Percentiles rank a stretch among this genome's conserved stretches.
Conservation (phyloP, 2,329 filamentous ascomycete species). For the Neobulgaria alba region DNA sequence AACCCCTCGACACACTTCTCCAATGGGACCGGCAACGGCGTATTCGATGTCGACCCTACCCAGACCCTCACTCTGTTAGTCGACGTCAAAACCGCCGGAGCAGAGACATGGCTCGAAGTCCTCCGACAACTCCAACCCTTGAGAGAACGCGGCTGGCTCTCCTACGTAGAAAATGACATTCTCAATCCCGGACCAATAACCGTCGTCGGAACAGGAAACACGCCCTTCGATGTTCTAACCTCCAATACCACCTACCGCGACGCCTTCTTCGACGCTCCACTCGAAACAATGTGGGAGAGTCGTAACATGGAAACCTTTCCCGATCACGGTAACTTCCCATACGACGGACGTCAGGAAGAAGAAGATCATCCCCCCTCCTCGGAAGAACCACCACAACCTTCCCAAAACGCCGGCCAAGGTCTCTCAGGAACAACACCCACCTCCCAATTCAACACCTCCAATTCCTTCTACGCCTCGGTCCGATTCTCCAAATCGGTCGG, state of each 20-base stretch:
- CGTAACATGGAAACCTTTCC: constrained; percentile 2
- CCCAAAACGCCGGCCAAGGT: constrained; percentile 33
- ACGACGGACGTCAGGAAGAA: constrained; percentile 11
- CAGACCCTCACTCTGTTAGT: constrained; percentile 55
- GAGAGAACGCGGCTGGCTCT: constrained; percentile 48
- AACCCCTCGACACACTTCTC: constrained; percentile 41
- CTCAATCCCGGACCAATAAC: constrained; percentile 52
- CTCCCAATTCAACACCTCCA: constrained; percentile 39
- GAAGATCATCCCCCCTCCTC: constrained; percentile 6
- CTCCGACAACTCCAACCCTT: constrained; percentile 49
- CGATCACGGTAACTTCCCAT: constrained; percentile 6
- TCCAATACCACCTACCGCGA: constrained; percentile 48
- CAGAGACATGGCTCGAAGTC: constrained; percentile 43
- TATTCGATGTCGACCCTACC: constrained; percentile 45
- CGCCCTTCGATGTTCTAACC: constrained; percentile 47
- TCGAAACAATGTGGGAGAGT: constrained; percentile 36
- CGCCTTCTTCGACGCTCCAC: constrained; percentile 58
- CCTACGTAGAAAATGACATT: constrained; percentile 40
- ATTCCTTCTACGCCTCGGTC: constrained; percentile 59
- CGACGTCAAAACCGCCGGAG: constrained; percentile 56
- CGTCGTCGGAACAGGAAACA: constrained; percentile 59
- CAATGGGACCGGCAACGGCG: constrained; percentile 39
- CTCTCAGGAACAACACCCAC: constrained; percentile 31
- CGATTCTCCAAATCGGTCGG: constrained; percentile 49
- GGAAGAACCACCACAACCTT: too few species aligned